phyloP scores from a whole-genome alignment of 1,284 basidiomycete species.

The Malassezia slooffiae region DNA sequence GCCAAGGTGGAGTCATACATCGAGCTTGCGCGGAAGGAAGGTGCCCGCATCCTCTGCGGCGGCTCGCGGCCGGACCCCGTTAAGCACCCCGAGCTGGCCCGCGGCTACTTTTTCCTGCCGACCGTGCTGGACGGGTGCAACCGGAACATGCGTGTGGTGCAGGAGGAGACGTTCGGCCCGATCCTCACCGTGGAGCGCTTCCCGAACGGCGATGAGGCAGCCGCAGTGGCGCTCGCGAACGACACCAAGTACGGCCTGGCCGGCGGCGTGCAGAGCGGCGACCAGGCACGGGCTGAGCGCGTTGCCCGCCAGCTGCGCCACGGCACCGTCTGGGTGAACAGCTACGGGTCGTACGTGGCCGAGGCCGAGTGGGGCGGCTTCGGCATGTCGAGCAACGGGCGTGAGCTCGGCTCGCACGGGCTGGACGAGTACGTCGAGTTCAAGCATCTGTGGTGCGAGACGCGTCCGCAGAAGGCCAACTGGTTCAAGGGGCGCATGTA shows the following conservation, averaged over 20 bases:
- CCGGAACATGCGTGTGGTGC: constrained; percentile 44
- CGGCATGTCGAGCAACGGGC: constrained; percentile 42
- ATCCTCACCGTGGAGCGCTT: constrained; percentile 45
- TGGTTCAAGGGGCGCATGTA: too few relatives aligned
- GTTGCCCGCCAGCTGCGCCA: constrained; percentile 38
- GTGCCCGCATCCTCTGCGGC: constrained; percentile 35
- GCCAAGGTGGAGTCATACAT: constrained; percentile 38
- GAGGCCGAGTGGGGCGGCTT: constrained; percentile 45
- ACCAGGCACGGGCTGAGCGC: constrained; percentile 28
- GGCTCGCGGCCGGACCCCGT: constrained; percentile 32
- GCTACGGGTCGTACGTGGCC: constrained; percentile 40
- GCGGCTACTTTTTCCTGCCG: constrained; percentile 45
- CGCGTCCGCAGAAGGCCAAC: constrained; percentile 23
- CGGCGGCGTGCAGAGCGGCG: constrained; percentile 37
- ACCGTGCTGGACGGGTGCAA: constrained; percentile 42
- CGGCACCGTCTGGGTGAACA: constrained; percentile 45
- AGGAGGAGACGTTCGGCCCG: constrained; percentile 44
- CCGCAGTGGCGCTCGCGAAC: constrained; percentile 37
- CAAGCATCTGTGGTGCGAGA: constrained; percentile 41
- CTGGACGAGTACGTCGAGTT: constrained; percentile 43
- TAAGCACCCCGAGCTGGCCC: constrained; percentile 28
- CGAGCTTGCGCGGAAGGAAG: constrained; percentile 30
- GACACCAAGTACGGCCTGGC: constrained; percentile 45
- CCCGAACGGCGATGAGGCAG: constrained; percentile 38
- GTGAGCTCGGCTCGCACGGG: constrained; percentile 41